A percentile compares a stretch with the other conserved stretches of the same genome.
Conservation (phyloP, 306 rosid genomes). For the Vigna unguiculata region DNA sequence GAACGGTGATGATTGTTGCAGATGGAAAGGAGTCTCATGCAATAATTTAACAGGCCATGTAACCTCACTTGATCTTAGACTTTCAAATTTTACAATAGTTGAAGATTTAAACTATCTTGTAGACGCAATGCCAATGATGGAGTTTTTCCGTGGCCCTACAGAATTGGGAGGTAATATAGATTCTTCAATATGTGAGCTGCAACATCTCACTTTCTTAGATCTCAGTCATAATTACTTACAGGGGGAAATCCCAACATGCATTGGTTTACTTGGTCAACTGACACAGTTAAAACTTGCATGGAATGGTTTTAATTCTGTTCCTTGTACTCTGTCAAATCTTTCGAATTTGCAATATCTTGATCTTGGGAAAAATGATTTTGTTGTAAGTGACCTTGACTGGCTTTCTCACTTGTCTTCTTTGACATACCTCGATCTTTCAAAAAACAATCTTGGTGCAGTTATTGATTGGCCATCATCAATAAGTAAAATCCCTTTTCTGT, state of each 20-base stretch:
- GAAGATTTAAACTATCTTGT: neutral
- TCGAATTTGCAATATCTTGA: conserved; percentile 30
- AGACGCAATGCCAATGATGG: too few species aligned
- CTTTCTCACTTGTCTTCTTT: conserved; percentile 42
- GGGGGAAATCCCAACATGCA: conserved; percentile 42
- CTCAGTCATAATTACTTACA: neutral
- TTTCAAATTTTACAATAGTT: neutral
- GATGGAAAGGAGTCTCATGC: conserved; percentile 40
- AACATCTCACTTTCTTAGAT: conserved; percentile 29
- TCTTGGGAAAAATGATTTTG: accelerated
- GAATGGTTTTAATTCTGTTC: conserved; percentile 4
- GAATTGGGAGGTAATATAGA: neutral
- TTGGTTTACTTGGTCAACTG: conserved; percentile 41
- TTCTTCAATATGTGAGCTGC: conserved; percentile 33
- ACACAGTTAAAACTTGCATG: neutral
- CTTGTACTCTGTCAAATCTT: conserved; percentile 23
- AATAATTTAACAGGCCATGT: conserved; percentile 38
- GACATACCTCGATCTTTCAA: neutral
- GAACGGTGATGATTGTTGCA: conserved; percentile 39
- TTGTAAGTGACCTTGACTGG: conserved; percentile 38
- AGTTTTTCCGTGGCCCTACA: neutral
- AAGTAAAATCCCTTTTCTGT: neutral
- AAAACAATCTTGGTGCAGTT: neutral
- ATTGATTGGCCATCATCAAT: conserved; percentile 32
- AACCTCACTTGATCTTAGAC: neutral